Percentiles rank a stretch among this genome's conserved stretches.
Evolutionary conservation across 768 basidiomycete species (phyloP).

Genomic region (Sarcodon aspratus): DNA sequence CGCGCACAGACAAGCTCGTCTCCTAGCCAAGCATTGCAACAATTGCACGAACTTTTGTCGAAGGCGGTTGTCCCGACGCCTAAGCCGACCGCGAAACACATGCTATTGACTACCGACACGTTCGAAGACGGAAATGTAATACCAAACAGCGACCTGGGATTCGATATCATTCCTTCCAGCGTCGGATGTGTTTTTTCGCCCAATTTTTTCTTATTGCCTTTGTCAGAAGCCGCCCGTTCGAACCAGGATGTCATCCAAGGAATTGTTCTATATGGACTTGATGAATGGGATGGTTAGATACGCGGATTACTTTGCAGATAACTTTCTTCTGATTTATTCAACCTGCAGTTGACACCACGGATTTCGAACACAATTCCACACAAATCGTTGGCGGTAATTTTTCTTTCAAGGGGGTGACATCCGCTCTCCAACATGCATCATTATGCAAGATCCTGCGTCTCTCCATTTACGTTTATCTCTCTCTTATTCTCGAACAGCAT

Average conservation of each 20-base stretch:
- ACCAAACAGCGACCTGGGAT: constrained; percentile 27
- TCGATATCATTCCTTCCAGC: constrained; percentile 24
- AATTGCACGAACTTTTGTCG: constrained; percentile 5
- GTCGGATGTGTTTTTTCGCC: constrained; percentile 35
- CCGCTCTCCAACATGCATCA: constrained; percentile 27
- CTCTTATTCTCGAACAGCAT: constrained; percentile 50
- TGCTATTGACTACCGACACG: constrained; percentile 41
- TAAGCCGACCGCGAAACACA: constrained; percentile 27
- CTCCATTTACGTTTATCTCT: constrained; percentile 41
- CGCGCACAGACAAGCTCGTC: background rate
- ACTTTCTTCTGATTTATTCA: background rate
- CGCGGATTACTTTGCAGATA: background rate
- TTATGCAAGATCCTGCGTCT: constrained; percentile 41
- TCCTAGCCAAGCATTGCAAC: background rate
- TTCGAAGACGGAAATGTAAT: constrained; percentile 10
- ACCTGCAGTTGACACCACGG: constrained; percentile 3
- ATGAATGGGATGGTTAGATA: constrained; percentile 38
- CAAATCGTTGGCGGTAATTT: constrained; percentile 56
- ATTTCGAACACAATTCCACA: constrained; percentile 11
- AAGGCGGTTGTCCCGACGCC: constrained; percentile 14
- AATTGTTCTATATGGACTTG: constrained; percentile 35
- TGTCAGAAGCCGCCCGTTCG: constrained; percentile 13
- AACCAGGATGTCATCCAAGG: constrained; percentile 8
- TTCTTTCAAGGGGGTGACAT: constrained; percentile 33
- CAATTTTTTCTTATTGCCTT: constrained; percentile 27